A percentile compares a stretch with the other conserved stretches of the same genome.
Conservation (phyloP, 495 filamentous ascomycete species). For the Trichoderma virens region DNA sequence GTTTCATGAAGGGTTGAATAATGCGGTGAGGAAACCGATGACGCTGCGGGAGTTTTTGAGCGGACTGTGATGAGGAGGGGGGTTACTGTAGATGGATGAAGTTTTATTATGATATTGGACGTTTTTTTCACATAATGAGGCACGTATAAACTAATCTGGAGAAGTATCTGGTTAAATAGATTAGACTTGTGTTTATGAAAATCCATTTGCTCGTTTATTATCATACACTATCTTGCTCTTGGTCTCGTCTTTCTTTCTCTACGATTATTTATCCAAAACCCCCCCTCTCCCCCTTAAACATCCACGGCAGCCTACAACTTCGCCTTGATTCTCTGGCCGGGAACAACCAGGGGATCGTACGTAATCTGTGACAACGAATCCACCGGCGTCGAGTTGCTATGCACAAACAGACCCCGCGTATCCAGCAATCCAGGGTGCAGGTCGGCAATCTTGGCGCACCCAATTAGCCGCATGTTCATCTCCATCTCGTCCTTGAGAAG, state of each 20-base stretch:
- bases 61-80: slow-evolving; percentile 36
- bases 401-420: slow-evolving; percentile 60
- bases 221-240: neutral
- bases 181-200: neutral
- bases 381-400: slow-evolving; percentile 53
- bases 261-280: too few relatives aligned
- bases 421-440: slow-evolving; percentile 75
- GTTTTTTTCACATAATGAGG: neutral
- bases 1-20: slow-evolving; percentile 93
- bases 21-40: slow-evolving; percentile 90
- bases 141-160: neutral
- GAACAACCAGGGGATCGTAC: slow-evolving; percentile 37
- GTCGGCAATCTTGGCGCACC: slow-evolving; percentile 62
- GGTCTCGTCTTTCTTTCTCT: neutral
- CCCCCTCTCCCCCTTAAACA: too few relatives aligned
- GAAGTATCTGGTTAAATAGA: neutral
- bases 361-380: slow-evolving; percentile 52
- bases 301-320: slow-evolving; percentile 19
- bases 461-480: slow-evolving; percentile 96
- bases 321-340: slow-evolving; percentile 29
- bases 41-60: slow-evolving; percentile 76
- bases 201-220: slow-evolving; percentile 4
- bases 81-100: neutral
- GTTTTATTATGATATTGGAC: neutral
- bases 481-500: slow-evolving; percentile 97